Evolutionary conservation across 2,329 filamentous ascomycete genomes (phyloP), one percentile per base, ranked within the genome.

Genomic region (Alternaria triticimaculans): DNA sequence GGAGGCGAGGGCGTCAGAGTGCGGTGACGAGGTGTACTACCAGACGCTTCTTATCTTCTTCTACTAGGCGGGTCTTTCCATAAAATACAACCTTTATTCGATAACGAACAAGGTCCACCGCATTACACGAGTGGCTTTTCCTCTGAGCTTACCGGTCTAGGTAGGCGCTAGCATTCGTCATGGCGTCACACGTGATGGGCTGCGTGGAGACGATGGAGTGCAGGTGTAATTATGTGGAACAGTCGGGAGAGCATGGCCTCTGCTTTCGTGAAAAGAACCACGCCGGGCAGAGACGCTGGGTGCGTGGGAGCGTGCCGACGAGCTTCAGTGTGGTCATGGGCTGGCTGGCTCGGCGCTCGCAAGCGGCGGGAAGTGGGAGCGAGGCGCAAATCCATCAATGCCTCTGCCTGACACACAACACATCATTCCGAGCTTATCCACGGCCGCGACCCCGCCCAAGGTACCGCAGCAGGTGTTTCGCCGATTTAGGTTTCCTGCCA

Each of bases 371-470:
- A 23, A 37, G 28, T 53, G 49, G 66, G 59, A 60, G 48, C 55
- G 55, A 62, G 60, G 64, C 65, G 70, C 64, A 63, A 68, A 55
- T 63, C 56, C 64, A 65, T 67, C 67, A 62, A 60, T 41, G 65
- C 62, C 60, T 62, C 64, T 68, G 68, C 63, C 69, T 71, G 72
- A 71, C 73, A 72, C 74, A 69, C 72, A 72, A 71, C 69, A 68
- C 71, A 77, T 76, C 76, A 77, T 76, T 75, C 73, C 76, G 76
- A 78, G 76, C 76, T 78, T 78, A 78, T 76, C 72, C 70, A 72
- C 72, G 69, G 67, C 72, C 69, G 60, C 72, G 66, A 75, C 68
- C 73, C 72, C 67, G 71, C 73, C 68, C 69, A 69, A 75, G 71
- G 70, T 57, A 61, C 64, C 67, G 69, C 55, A 65, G 66, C 62